phyloP scores from a whole-genome alignment of 176 grass and related monocot species.

The Eleusine indica region DNA sequence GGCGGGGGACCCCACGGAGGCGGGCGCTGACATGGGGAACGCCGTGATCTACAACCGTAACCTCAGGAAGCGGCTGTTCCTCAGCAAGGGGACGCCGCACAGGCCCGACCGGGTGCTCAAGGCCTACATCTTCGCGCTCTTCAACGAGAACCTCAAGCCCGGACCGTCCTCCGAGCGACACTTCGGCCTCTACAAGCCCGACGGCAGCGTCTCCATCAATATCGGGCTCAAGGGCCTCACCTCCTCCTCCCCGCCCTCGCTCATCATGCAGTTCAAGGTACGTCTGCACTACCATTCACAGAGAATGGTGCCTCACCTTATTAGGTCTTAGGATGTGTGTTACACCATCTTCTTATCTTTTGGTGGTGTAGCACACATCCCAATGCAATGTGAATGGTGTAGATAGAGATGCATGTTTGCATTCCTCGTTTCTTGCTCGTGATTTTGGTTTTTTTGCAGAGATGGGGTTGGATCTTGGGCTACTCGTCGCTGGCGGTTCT shows the following conservation, averaged over 20 bases:
- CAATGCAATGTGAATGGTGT: not conserved
- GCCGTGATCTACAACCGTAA: conserved; percentile 71
- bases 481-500: conserved; percentile 47
- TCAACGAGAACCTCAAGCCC: conserved; percentile 80
- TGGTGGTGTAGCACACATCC: not conserved
- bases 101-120: conserved; percentile 55
- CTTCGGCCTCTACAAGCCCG: conserved; percentile 82
- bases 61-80: conserved; percentile 68
- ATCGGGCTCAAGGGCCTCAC: conserved; percentile 73
- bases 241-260: conserved; percentile 31
- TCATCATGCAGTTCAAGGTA: conserved; percentile 55
- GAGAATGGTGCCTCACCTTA: too few relatives aligned
- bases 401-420: too few relatives aligned
- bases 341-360: not conserved
- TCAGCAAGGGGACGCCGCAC: conserved; percentile 78
- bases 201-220: conserved; percentile 79
- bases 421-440: not conserved
- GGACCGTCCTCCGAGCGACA: conserved; percentile 72
- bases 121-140: conserved; percentile 91
- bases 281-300: too few relatives aligned
- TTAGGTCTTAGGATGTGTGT: too few relatives aligned
- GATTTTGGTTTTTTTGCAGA: conserved; percentile 36
- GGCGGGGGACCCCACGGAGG: conserved; percentile 61
- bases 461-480: conserved; percentile 38
- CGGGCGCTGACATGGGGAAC: conserved; percentile 58